Evolutionary conservation across 176 grass and related monocot genomes (phyloP).

Genomic region (Oryza meyeriana): DNA sequence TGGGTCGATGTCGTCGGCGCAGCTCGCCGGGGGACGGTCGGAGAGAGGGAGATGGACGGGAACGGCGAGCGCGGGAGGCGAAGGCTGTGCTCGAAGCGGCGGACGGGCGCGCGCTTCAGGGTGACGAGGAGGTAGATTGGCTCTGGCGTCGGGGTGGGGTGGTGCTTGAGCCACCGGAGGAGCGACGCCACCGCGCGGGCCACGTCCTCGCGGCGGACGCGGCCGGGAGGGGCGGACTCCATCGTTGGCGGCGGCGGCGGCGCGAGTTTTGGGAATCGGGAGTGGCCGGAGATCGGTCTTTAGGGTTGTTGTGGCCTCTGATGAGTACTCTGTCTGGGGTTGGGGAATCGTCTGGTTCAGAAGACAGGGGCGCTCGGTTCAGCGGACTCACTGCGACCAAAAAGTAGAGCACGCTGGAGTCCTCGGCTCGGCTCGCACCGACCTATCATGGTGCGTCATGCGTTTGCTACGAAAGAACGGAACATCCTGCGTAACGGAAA

Average conservation of each 20-base stretch:
- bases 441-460: background rate
- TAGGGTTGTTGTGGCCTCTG: too few relatives aligned
- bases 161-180: conserved; percentile 50
- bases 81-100: conserved; percentile 45
- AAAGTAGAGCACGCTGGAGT: background rate
- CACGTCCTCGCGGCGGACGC: conserved; percentile 33
- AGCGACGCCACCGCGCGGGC: conserved; percentile 50
- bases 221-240: background rate
- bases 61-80: conserved; percentile 52
- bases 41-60: conserved; percentile 41
- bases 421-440: background rate
- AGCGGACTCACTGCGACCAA: too few relatives aligned
- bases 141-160: conserved; percentile 31
- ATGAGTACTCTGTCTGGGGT: too few relatives aligned
- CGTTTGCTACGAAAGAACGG: background rate
- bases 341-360: too few relatives aligned
- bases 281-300: background rate
- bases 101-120: conserved; percentile 38
- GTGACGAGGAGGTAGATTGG: conserved; percentile 56
- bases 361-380: too few relatives aligned
- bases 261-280: background rate
- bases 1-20: conserved; percentile 38
- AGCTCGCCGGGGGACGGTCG: conserved; percentile 27
- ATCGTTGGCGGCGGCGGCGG: conserved; percentile 25
- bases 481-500: too few relatives aligned